A percentile compares a stretch with the other conserved stretches of the same genome.
These are phyloP conservation scores for Angomonas desouzai DNA, from an alignment of 208 protist genomes.

Conservation along the genomic window DNA sequence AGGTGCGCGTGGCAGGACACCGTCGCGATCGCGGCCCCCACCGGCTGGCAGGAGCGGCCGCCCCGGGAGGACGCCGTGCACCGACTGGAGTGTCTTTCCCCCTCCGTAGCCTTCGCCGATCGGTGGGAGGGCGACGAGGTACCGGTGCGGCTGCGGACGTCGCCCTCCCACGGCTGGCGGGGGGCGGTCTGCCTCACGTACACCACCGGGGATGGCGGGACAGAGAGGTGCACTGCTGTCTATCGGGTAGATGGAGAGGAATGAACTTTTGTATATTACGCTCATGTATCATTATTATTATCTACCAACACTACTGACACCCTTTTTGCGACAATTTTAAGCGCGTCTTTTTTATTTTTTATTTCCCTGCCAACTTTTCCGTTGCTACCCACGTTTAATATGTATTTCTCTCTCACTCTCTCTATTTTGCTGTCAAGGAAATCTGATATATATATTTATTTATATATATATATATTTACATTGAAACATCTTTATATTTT, in stretches of 20 bases:
- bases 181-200: background rate
- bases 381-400: too few species aligned
- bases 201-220: background rate
- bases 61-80: background rate
- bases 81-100: background rate
- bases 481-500: too few species aligned
- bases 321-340: slow-evolving; percentile 13
- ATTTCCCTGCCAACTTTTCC: too few species aligned
- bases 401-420: too few species aligned
- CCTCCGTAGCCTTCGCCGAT: background rate
- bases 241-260: background rate
- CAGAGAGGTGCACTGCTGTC: background rate
- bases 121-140: background rate
- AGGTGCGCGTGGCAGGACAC: background rate
- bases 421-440: too few species aligned
- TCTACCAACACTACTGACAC: slow-evolving; percentile 5
- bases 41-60: background rate
- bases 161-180: too few species aligned
- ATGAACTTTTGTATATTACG: background rate
- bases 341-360: too few species aligned
- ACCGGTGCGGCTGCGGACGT: background rate
- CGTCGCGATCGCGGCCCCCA: background rate
- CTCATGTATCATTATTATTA: slow-evolving; percentile 14
- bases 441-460: too few species aligned
- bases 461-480: too few species aligned